Conservation (phyloP, 257 asterid genomes). For the Avicennia marina region DNA sequence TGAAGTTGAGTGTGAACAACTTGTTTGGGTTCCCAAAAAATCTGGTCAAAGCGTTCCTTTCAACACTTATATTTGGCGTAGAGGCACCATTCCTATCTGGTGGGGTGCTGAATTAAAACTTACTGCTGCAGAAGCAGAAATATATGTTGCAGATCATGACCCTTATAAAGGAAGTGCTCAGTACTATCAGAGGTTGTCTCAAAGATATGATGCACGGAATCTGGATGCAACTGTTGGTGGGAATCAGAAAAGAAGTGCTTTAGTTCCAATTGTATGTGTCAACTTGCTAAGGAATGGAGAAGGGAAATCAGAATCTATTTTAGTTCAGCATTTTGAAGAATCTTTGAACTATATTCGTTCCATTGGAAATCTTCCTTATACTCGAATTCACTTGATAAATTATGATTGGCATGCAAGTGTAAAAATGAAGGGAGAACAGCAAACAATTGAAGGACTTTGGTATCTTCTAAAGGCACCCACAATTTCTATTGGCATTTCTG, state of each 20-base stretch:
- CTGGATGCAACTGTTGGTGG: slow-evolving; percentile 56
- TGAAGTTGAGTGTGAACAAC: slow-evolving; percentile 98
- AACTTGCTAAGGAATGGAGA: slow-evolving; percentile 83
- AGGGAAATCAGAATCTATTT: slow-evolving; percentile 91
- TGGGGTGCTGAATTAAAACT: slow-evolving; percentile 99
- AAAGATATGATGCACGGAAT: slow-evolving; percentile 81
- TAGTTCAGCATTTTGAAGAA: slow-evolving; percentile 95
- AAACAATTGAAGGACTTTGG: slow-evolving; percentile 97
- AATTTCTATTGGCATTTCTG: slow-evolving; percentile 66
- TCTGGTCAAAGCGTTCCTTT: slow-evolving; percentile 84
- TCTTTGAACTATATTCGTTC: slow-evolving; percentile 72
- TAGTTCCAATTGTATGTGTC: slow-evolving; percentile 90
- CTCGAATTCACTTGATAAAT: slow-evolving; percentile 85
- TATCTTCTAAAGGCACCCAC: slow-evolving; percentile 93
- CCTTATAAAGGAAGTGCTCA: slow-evolving; percentile 92
- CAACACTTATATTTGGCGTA: slow-evolving; percentile 87
- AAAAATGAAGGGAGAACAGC: slow-evolving; percentile 92
- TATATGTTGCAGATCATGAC: slow-evolving; percentile 78
- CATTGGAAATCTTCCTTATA: slow-evolving; percentile 70
- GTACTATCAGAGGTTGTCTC: slow-evolving; percentile 86
- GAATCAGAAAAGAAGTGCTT: slow-evolving; percentile 66
- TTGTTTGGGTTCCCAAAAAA: slow-evolving; percentile 86
- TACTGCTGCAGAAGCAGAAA: slow-evolving; percentile 99
- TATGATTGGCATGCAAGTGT: slow-evolving; percentile 99
- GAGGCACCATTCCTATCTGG: slow-evolving; percentile 99